Evolutionary conservation across 2,329 filamentous ascomycete species (phyloP).

Genomic region (Colletotrichum karsti): DNA sequence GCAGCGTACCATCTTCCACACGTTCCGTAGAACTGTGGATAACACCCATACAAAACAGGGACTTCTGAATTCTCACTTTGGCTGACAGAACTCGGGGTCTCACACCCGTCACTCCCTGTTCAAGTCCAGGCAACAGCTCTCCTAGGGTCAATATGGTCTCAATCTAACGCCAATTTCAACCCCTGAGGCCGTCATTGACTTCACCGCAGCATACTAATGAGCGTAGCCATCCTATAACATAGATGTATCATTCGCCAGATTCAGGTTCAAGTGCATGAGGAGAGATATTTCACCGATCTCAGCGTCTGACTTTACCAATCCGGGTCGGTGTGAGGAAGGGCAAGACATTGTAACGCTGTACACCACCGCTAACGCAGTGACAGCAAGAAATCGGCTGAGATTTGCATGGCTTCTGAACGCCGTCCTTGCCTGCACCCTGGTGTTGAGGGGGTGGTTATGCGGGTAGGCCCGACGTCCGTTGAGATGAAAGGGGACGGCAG

Average conservation of each 20-base stretch:
- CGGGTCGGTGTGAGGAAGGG: neutral
- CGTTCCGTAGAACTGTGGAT: neutral
- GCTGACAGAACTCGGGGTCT: neutral
- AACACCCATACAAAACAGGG: neutral
- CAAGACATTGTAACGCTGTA: neutral
- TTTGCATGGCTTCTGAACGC: neutral
- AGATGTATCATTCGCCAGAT: too few species aligned
- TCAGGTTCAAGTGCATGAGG: too few species aligned
- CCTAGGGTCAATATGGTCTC: too few species aligned
- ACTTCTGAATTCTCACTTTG: neutral
- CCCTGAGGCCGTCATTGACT: too few species aligned
- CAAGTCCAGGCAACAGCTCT: neutral
- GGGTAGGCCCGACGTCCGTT: neutral
- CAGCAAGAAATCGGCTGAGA: neutral
- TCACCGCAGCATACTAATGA: too few species aligned
- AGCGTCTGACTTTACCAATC: neutral
- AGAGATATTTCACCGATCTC: too few species aligned
- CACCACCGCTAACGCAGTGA: neutral
- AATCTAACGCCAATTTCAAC: too few species aligned
- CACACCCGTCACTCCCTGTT: neutral
- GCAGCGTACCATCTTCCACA: neutral
- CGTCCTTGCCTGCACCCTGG: neutral
- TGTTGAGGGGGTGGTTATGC: neutral
- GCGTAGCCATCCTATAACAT: too few species aligned
- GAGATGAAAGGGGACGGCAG: neutral